Percentiles rank a stretch among this genome's conserved stretches.
phyloP scores from a whole-genome alignment of 352 stramenopile species.

The Phytophthora cactorum region DNA sequence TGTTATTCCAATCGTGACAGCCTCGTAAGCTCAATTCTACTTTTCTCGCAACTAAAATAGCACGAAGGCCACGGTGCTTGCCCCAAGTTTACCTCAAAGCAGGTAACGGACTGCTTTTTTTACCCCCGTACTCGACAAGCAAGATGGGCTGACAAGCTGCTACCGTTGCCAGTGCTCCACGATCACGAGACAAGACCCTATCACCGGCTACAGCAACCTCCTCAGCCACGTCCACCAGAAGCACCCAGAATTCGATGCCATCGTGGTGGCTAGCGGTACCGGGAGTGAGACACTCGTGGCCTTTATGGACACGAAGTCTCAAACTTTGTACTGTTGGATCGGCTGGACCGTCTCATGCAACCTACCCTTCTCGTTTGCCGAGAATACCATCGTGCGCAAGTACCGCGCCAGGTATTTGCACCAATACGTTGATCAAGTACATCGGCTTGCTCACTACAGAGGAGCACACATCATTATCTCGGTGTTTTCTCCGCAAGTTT shows the following conservation, averaged over 20 bases:
- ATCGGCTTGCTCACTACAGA: background rate
- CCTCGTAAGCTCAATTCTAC: background rate
- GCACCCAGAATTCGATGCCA: constrained; percentile 7
- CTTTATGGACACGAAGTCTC: constrained; percentile 1
- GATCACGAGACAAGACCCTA: constrained; percentile 2
- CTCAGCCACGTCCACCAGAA: constrained; percentile 3
- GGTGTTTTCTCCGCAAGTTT: background rate
- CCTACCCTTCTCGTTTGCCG: constrained; percentile 11
- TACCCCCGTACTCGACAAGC: constrained; percentile 1
- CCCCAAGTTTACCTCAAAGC: constrained; percentile 3
- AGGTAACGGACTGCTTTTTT: constrained; percentile 19
- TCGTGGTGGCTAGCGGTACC: constrained; percentile 6
- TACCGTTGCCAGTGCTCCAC: constrained; percentile 8
- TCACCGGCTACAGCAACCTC: background rate
- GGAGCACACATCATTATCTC: background rate
- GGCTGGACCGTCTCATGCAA: background rate
- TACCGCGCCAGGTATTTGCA: background rate
- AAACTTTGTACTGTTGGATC: constrained; percentile 16
- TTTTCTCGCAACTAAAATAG: background rate
- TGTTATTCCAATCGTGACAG: background rate
- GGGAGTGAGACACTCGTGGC: background rate
- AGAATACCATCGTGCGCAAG: constrained; percentile 4
- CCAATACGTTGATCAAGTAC: background rate
- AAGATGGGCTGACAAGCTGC: constrained; percentile 14
- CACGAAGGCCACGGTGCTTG: background rate